phyloP scores from a whole-genome alignment of 2,329 filamentous ascomycete species.

The Calonectria henricotiae region DNA sequence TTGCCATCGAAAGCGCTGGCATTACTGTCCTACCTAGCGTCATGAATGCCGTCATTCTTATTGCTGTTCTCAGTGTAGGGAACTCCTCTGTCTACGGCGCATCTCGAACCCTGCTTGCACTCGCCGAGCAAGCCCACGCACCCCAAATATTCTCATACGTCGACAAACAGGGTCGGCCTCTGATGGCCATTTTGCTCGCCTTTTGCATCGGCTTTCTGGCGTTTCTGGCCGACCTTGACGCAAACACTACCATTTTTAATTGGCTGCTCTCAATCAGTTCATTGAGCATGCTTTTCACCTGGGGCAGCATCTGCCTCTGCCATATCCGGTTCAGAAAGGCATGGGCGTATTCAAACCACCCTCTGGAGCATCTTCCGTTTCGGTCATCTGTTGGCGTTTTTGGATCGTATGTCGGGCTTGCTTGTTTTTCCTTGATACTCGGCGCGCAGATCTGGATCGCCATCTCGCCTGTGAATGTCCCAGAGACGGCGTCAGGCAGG shows the following conservation, averaged over 20 bases:
- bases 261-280: constrained; percentile 86
- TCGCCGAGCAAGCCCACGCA: constrained; percentile 90
- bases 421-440: constrained; percentile 81
- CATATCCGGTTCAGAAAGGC: constrained; percentile 91
- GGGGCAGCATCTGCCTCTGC: constrained; percentile 87
- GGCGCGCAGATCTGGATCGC: constrained; percentile 90
- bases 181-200: constrained; percentile 80
- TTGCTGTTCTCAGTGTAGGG: constrained; percentile 91
- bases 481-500: constrained; percentile 60
- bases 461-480: constrained; percentile 79
- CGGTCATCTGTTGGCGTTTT: constrained; percentile 81
- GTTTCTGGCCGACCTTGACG: constrained; percentile 79
- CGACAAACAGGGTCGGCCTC: constrained; percentile 84
- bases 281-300: constrained; percentile 83
- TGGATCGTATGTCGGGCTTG: constrained; percentile 69
- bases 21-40: constrained; percentile 86
- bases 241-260: constrained; percentile 77
- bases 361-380: constrained; percentile 84
- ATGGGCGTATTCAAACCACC: constrained; percentile 79
- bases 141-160: constrained; percentile 85
- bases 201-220: constrained; percentile 80
- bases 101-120: constrained; percentile 90
- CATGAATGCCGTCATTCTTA: constrained; percentile 95
- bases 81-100: constrained; percentile 94
- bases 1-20: constrained; percentile 89